phyloP scores from a whole-genome alignment of 305 asterid species.

The Petunia hybrid region DNA sequence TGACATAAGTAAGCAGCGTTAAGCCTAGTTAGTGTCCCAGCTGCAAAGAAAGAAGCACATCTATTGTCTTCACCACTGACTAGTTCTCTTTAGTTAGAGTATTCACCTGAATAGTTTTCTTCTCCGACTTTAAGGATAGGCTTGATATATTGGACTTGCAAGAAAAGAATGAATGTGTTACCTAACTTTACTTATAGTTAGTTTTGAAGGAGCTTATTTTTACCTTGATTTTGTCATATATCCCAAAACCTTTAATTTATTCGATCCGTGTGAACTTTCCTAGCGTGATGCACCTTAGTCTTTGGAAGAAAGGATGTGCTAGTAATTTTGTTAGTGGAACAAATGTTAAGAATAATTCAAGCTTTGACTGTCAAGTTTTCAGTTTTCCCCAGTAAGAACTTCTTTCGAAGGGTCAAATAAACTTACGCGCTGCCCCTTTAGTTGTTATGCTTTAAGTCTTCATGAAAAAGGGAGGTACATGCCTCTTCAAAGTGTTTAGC shows the following conservation, averaged over 20 bases:
- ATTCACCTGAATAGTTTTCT: background rate
- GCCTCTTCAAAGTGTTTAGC: no score
- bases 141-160: background rate
- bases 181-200: background rate
- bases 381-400: no score
- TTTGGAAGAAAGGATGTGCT: background rate
- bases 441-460: no score
- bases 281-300: conserved; percentile 12
- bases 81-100: conserved; percentile 9
- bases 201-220: background rate
- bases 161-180: background rate
- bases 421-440: no score
- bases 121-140: background rate
- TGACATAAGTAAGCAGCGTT: background rate
- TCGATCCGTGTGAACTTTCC: background rate
- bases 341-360: background rate
- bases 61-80: background rate
- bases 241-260: background rate
- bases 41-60: background rate
- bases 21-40: background rate
- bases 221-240: background rate
- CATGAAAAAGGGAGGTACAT: no score
- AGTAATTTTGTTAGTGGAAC: background rate
- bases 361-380: no score
- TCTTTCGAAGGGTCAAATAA: no score